phyloP scores from a whole-genome alignment of 192 early-diverging fungal genomes.

The Coemansia furcata region DNA sequence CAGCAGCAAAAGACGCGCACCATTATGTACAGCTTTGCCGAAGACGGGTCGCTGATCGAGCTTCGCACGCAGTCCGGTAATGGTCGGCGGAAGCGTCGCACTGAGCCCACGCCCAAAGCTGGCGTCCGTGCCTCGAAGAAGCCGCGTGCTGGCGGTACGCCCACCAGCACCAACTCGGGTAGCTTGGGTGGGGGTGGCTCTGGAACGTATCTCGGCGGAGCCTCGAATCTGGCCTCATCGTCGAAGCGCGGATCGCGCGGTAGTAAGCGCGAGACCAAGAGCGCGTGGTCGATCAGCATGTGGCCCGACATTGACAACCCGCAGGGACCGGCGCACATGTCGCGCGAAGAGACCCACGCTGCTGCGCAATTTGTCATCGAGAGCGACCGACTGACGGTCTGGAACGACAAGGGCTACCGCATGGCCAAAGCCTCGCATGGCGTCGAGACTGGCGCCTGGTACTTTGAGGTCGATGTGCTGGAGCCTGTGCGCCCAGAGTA shows the following conservation, averaged over 20 bases:
- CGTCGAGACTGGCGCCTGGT: constrained; percentile 70
- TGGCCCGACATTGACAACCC: constrained; percentile 74
- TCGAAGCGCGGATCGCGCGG: constrained; percentile 29
- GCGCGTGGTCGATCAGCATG: constrained; percentile 50
- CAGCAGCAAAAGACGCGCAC: constrained; percentile 55
- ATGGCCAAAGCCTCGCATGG: constrained; percentile 77
- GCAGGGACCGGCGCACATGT: constrained; percentile 54
- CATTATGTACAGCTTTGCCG: constrained; percentile 53
- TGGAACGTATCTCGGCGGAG: constrained; percentile 1
- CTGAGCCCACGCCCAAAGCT: constrained; percentile 19
- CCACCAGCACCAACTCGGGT: background rate
- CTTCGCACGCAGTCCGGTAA: constrained; percentile 33
- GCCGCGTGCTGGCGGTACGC: constrained; percentile 13
- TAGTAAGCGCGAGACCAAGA: constrained; percentile 38
- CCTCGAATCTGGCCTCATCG: constrained; percentile 2
- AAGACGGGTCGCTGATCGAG: constrained; percentile 51
- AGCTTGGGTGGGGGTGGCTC: background rate
- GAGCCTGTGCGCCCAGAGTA: constrained; percentile 51
- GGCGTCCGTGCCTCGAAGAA: constrained; percentile 29
- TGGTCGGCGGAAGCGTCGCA: constrained; percentile 45
- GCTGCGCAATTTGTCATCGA: constrained; percentile 66
- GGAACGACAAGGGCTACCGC: constrained; percentile 72
- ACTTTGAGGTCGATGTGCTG: constrained; percentile 66
- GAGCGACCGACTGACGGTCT: constrained; percentile 58
- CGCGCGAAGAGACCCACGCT: constrained; percentile 60